phyloP scores from a whole-genome alignment of 805 yeast genomes.

The Yarrowia keelungensis region DNA sequence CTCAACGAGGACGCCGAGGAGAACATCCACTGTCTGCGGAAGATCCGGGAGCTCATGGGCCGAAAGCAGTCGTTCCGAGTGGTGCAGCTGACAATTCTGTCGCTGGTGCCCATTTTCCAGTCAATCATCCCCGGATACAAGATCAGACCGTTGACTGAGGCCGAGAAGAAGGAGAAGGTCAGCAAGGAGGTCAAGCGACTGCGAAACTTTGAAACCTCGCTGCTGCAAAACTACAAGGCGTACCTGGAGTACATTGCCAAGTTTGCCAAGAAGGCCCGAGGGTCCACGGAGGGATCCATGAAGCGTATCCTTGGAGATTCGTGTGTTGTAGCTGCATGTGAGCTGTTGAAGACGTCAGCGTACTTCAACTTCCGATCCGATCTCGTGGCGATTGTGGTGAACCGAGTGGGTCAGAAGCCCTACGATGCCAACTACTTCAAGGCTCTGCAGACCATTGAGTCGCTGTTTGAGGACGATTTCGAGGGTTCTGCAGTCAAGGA shows the following conservation, averaged over 20 bases:
- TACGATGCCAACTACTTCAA: slow-evolving; percentile 59
- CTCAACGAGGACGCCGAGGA: slow-evolving; percentile 91
- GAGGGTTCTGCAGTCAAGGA: slow-evolving; percentile 85
- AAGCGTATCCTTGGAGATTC: slow-evolving; percentile 47
- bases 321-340: slow-evolving; percentile 81
- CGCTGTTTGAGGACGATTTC: slow-evolving; percentile 74
- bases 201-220: slow-evolving; percentile 80
- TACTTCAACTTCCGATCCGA: slow-evolving; percentile 86
- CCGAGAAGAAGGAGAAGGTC: slow-evolving; percentile 82
- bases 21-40: slow-evolving; percentile 66
- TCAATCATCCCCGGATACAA: slow-evolving; percentile 86
- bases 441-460: slow-evolving; percentile 70
- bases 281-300: slow-evolving; percentile 43
- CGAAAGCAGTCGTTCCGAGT: slow-evolving; percentile 58
- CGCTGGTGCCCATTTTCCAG: slow-evolving; percentile 85
- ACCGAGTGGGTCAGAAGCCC: slow-evolving; percentile 65
- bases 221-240: slow-evolving; percentile 70
- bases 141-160: slow-evolving; percentile 80
- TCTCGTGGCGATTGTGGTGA: slow-evolving; percentile 67
- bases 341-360: slow-evolving; percentile 68
- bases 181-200: slow-evolving; percentile 79
- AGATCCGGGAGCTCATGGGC: slow-evolving; percentile 51
- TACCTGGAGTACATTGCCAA: slow-evolving; percentile 65
- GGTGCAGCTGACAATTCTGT: slow-evolving; percentile 72
- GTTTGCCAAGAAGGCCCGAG: slow-evolving; percentile 53